Evolutionary conservation across 805 yeast species (phyloP).

Genomic region (Myxozyma monticola): DNA sequence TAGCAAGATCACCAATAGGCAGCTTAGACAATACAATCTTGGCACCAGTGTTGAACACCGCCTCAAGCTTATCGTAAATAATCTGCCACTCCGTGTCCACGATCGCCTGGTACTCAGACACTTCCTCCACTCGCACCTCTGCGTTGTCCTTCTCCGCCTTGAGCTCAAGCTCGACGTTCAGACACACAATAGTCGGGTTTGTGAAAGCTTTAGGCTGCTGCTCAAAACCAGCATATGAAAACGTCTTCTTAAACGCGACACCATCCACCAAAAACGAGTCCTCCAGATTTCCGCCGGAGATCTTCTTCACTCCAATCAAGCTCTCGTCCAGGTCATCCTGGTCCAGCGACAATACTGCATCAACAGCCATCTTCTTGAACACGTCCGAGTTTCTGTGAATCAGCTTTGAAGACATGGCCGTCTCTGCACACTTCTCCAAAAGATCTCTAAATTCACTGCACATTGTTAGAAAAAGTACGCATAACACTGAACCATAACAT

Average conservation of each 20-base stretch:
- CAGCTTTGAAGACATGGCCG: constrained; percentile 96
- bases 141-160: constrained; percentile 99
- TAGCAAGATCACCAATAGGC: constrained; percentile 98
- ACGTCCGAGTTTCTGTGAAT: constrained; percentile 84
- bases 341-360: constrained; percentile 86
- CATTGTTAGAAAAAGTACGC: background rate
- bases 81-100: constrained; percentile 99
- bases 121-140: constrained; percentile 93
- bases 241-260: constrained; percentile 96
- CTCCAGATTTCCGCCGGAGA: constrained; percentile 95
- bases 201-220: constrained; percentile 89
- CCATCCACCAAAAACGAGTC: constrained; percentile 88
- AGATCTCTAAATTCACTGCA: constrained; percentile 62
- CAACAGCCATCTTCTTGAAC: constrained; percentile 95
- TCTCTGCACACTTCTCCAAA: constrained; percentile 87
- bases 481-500: background rate
- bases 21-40: constrained; percentile 88
- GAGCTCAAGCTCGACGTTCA: constrained; percentile 91
- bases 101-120: constrained; percentile 88
- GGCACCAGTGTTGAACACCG: constrained; percentile 82
- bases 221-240: constrained; percentile 97
- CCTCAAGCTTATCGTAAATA: constrained; percentile 79
- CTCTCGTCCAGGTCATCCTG: constrained; percentile 82
- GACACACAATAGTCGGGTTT: constrained; percentile 77
- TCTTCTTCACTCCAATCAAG: constrained; percentile 89